Evolutionary conservation across 106 monocot genomes (phyloP), one percentile per base, ranked within the genome.

Genomic region (Ottelia alismoides): DNA sequence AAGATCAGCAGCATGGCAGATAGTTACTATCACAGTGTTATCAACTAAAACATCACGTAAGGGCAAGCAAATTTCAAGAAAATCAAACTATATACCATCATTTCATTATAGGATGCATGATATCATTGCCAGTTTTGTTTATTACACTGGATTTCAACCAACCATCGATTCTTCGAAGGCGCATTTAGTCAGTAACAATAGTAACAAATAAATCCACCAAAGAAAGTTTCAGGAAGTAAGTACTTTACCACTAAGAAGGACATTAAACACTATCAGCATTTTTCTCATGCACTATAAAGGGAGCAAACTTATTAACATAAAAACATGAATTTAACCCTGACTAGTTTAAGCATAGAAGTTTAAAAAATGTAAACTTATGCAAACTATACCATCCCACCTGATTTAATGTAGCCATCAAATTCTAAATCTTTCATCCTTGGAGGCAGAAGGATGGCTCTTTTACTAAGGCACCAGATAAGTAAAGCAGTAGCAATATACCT

Each of bases 371-470:
- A 24, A 30, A 66, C 72, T n/a, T n/a, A n/a, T n/a, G n/a, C n/a
- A n/a, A n/a, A n/a, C n/a, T n/a, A n/a, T n/a, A n/a, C n/a, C n/a
- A n/a, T n/a, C n/a, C 49, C 57, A 91, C 90, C 90, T 70, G 84
- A 91, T 74, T 73, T 84, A 31, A 91, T 48, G 56, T 91, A 91
- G 32, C 90, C 84, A 30, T 58, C 69, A 78, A 91, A 81, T 26
- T 91, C 67, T 19, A 91, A 53, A 32, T 85, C 70, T 58, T 73
- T 50, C 58, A 81, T 67, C 45, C 72, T 81, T 27, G 90, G 90
- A 65, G 90, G 78, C 53, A 91, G 58, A 57, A 91, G 50, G 64
- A 75, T 72, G 30, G 84, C 78, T 62, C 64, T 91, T 68, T 75
- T 84, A 70, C 76, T 78, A 27, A 91, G 85, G 70, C 55, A 81